A percentile compares a stretch with the other conserved stretches of the same genome.
These are phyloP conservation scores for Spergularia azorica DNA, from an alignment of 179 eudicot species.

Conservation along the genomic window DNA sequence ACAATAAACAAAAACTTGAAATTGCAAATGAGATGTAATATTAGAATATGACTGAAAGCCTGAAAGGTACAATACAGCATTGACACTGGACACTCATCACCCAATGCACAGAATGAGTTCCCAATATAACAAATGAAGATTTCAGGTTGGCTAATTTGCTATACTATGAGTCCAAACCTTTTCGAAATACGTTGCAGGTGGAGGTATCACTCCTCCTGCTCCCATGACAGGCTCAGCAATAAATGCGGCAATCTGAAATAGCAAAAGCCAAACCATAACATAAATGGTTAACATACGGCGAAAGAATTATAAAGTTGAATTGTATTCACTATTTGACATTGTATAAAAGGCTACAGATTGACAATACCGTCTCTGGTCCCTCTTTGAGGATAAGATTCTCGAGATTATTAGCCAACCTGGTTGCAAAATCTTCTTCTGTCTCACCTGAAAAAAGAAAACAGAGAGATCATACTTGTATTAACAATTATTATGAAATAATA, in stretches of 20 bases:
- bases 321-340: not conserved
- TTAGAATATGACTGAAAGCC: not conserved
- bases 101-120: not conserved
- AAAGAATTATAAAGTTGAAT: not conserved
- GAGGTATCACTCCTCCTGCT: slow-evolving; percentile 96
- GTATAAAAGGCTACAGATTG: not conserved
- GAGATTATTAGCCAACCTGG: slow-evolving; percentile 86
- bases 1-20: not conserved
- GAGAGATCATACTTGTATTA: slow-evolving; percentile 11
- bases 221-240: slow-evolving; percentile 99
- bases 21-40: not conserved
- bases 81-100: not conserved
- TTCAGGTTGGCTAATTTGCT: slow-evolving; percentile 10
- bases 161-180: slow-evolving; percentile 49
- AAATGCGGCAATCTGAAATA: slow-evolving; percentile 91
- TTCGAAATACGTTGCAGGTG: slow-evolving; percentile 91
- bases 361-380: slow-evolving; percentile 90
- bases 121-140: not conserved
- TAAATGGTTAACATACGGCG: not conserved
- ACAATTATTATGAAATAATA: not conserved
- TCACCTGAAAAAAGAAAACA: slow-evolving; percentile 49
- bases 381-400: slow-evolving; percentile 90
- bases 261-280: slow-evolving; percentile 11
- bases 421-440: slow-evolving; percentile 92
- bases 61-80: not conserved